Base-by-base conservation (phyloP, 495 filamentous ascomycete species). In the Daldinia grandis region DNA sequence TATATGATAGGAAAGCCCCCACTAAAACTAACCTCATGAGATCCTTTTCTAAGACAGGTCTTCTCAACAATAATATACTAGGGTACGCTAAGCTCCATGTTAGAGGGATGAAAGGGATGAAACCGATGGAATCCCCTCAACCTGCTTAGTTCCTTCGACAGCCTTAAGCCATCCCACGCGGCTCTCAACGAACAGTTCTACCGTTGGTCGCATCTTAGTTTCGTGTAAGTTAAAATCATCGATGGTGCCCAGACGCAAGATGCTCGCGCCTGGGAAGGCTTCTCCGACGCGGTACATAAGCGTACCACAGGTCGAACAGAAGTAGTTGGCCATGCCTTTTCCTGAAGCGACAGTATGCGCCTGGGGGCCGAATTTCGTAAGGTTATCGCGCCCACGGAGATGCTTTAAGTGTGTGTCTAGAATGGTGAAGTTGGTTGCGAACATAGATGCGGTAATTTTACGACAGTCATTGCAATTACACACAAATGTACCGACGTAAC, bases 391-490 rank as follows among this genome's bases (percentile, higher is more conserved):
- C 24, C 87, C 86, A 25, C 85, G 81, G 1, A 83, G 21, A 75
- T 86, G 82, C 61, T 64, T 76, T 7, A 87, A 63, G 58, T 82
- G 51, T 10, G 76, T 56, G 75, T 84, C 76, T 25, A 56, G 64
- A 58, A 86, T 74, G 35, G 78, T 83, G 76, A 89, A 86, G 74
- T 87, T 88, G 51, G 83, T 81, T 6, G 85, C 85, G 80, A 86
- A 87, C 83, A 87, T 86, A 9, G 86, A 87, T 6, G 85, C 85
- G 7, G 84, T 87, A 68, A 88, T 80, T 69, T 89, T 89, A 62
- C 78, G 84, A 76, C 85, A 87, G 78, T 89, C 86, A 30, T 73
- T 68, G 76, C 87, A 88, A 78, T 89, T 81, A 75, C 85, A 89
- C 66, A 87, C 62, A 72, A 87, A 87, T 53, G 78, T 82, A 73